A percentile compares a stretch with the other conserved stretches of the same genome.
Evolutionary conservation across 805 yeast genomes (phyloP).

Genomic region (Yamadazyma sp.): DNA sequence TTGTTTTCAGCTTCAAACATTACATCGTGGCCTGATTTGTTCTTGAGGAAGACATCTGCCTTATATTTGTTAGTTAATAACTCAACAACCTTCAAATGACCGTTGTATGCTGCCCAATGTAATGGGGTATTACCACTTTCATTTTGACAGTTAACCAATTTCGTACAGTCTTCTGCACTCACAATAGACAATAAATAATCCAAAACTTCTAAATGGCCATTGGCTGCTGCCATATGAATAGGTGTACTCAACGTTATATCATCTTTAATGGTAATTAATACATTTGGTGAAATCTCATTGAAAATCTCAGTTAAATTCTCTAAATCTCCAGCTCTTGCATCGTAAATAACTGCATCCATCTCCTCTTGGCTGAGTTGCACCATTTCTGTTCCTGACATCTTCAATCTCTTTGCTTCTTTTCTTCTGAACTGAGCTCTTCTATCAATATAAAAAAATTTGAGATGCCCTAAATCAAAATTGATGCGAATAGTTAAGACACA

Average conservation of each 20-base stretch:
- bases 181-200: slow-evolving; percentile 54
- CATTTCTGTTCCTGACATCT: slow-evolving; percentile 17
- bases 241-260: slow-evolving; percentile 68
- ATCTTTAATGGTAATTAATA: slow-evolving; percentile 52
- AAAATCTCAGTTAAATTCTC: slow-evolving; percentile 71
- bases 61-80: slow-evolving; percentile 66
- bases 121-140: slow-evolving; percentile 89
- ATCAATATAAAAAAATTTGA: no score
- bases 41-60: slow-evolving; percentile 80
- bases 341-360: slow-evolving; percentile 75
- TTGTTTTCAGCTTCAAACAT: slow-evolving; percentile 87
- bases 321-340: slow-evolving; percentile 85
- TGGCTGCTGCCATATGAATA: slow-evolving; percentile 93
- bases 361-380: slow-evolving; percentile 61
- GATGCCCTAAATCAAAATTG: not conserved
- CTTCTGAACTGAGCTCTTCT: not conserved
- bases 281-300: slow-evolving; percentile 47
- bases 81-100: slow-evolving; percentile 70
- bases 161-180: slow-evolving; percentile 39
- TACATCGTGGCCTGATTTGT: slow-evolving; percentile 74
- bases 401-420: not conserved
- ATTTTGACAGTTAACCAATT: slow-evolving; percentile 43
- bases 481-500: no score
- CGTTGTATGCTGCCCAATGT: slow-evolving; percentile 95
- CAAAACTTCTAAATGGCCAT: slow-evolving; percentile 77